Conservation (phyloP, 2,329 filamentous ascomycete genomes). For the Cordyceps cicadae region DNA sequence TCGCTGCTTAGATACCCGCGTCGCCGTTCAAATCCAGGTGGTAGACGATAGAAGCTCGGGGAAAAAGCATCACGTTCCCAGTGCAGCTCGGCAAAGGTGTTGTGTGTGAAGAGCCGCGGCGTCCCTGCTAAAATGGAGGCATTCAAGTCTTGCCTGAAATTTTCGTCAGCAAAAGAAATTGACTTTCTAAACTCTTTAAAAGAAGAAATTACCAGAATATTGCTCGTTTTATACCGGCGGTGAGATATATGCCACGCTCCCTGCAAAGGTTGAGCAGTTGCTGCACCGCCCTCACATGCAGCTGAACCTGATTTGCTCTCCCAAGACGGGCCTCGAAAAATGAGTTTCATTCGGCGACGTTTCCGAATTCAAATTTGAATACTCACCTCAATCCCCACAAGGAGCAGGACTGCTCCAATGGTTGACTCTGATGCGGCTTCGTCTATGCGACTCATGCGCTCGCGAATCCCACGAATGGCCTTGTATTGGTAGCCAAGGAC, state of each 20-base stretch:
- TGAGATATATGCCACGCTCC: constrained; percentile 22
- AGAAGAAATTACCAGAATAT: constrained; percentile 29
- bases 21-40: constrained; percentile 24
- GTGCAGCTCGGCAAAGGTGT: constrained; percentile 31
- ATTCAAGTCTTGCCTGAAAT: constrained; percentile 34
- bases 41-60: constrained; percentile 22
- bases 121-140: constrained; percentile 31
- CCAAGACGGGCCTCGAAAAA: constrained; percentile 22
- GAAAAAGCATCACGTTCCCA: constrained; percentile 30
- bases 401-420: no score
- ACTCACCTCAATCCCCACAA: constrained; percentile 24
- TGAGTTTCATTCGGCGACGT: background rate
- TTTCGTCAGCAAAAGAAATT: constrained; percentile 8
- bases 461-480: no score
- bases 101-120: constrained; percentile 30
- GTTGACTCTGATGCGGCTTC: no score
- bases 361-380: background rate
- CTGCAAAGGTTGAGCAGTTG: constrained; percentile 27
- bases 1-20: constrained; percentile 20
- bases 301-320: constrained; percentile 28
- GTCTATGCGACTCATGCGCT: no score
- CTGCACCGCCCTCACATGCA: constrained; percentile 33
- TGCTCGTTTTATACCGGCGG: constrained; percentile 33
- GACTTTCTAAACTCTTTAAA: no score
- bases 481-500: no score